Evolutionary conservation across 768 basidiomycete genomes (phyloP).

Genomic region (Pleurotus tuoliensis): DNA sequence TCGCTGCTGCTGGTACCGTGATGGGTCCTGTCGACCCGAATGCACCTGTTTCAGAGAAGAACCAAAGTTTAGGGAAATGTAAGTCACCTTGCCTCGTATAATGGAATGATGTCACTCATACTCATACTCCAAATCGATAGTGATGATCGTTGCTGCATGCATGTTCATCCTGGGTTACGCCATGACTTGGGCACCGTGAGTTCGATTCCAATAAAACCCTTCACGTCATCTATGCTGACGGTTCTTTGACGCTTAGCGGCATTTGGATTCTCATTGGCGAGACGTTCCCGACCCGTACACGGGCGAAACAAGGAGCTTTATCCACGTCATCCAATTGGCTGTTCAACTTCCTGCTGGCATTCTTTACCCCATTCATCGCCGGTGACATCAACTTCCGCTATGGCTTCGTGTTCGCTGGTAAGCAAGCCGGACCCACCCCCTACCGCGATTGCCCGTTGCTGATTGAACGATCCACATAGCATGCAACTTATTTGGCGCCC

Average conservation of each 20-base stretch:
- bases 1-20: conserved; percentile 67
- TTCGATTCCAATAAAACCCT: background rate
- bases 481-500: conserved; percentile 56
- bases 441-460: too few relatives aligned
- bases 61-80: conserved; percentile 53
- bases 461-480: conserved; percentile 19
- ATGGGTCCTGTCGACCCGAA: conserved; percentile 35
- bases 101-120: background rate
- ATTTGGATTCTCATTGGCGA: conserved; percentile 79
- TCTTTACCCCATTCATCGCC: conserved; percentile 76
- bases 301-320: conserved; percentile 67
- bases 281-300: conserved; percentile 69
- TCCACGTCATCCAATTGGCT: conserved; percentile 64
- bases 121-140: conserved; percentile 17
- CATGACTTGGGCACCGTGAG: conserved; percentile 62
- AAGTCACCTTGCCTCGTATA: conserved; percentile 12
- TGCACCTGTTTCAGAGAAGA: conserved; percentile 10
- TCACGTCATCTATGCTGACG: conserved; percentile 9
- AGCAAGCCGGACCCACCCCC: conserved; percentile 7
- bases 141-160: conserved; percentile 66
- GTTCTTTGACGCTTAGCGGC: conserved; percentile 33
- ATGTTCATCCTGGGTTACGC: conserved; percentile 72
- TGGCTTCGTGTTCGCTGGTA: conserved; percentile 69
- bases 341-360: conserved; percentile 70
- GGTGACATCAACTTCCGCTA: conserved; percentile 53